Evolutionary conservation across 116 monocot species (phyloP), one percentile per base, ranked within the genome.

Genomic region (Phalaenopsis hybrid): DNA sequence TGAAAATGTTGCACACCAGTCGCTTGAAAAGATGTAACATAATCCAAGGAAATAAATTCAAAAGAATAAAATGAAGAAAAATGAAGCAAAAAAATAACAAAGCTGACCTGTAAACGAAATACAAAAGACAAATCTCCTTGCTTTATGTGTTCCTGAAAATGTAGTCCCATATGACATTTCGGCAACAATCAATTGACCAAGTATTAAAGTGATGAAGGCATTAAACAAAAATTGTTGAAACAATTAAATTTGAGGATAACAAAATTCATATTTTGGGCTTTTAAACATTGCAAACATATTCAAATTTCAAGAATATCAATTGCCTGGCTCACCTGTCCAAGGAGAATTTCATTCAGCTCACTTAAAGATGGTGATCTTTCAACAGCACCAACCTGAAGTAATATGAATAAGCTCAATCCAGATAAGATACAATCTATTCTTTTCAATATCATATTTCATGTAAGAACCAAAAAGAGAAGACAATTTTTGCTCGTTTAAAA

Each of bases 321-420:
- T 17, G 51, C 44, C 12, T 43, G 55, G 67, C 48, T 78, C 65
- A 95, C 98, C 95, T 99, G 98, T 15, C 98, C 98, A 21, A 99
- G 88, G 51, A 99, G 88, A 76, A 99, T 99, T 81, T 99, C 95
- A 85, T 92, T 95, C 87, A 99, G 85, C 87, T 99, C 95, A 63
- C 98, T 99, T 86, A 99, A 79, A 63, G 98, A 99, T 77, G 95
- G 98, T 75, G 98, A 92, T 85, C 92, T 93, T 87, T 99, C 98
- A 50, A 99, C 89, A 76, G 90, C 95, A 90, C 85, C 92, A 86
- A 95, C 90, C 98, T 99, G 85, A 52, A 44, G 69, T 13, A 76
- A 86, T 82, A 76, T 31, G 28, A 5, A 25, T n/a, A 59, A 49
- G 4, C 15, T 51, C 31, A 31, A 52, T 49, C 45, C 17, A n/a